Conservation (phyloP, 345 rosid species). For the Jatropha curcas region DNA sequence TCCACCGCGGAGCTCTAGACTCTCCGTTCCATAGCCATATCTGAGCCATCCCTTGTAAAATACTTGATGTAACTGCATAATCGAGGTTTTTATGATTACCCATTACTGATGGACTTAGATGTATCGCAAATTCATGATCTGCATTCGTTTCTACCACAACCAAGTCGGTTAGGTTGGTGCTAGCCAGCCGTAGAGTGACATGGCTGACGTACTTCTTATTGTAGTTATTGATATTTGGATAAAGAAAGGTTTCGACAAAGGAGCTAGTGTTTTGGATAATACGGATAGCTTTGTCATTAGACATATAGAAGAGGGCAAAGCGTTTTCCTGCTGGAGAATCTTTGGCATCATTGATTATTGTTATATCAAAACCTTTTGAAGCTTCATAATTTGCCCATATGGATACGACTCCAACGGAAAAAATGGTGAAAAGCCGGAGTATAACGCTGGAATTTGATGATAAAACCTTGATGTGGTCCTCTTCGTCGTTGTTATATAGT, state of each 20-base stretch:
- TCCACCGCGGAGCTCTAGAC: slow-evolving; percentile 44
- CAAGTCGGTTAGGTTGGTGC: background rate
- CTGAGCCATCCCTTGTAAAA: slow-evolving; percentile 48
- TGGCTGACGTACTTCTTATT: slow-evolving; percentile 29
- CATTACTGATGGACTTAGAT: slow-evolving; percentile 38
- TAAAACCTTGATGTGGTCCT: background rate
- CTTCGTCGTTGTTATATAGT: background rate
- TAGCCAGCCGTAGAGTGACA: slow-evolving; percentile 38
- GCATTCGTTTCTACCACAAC: slow-evolving; percentile 21
- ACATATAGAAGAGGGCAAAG: slow-evolving; percentile 48
- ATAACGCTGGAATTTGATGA: slow-evolving; percentile 18
- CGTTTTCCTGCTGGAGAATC: slow-evolving; percentile 18
- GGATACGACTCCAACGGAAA: slow-evolving; percentile 46
- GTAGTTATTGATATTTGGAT: slow-evolving; percentile 12
- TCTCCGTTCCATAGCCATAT: slow-evolving; percentile 51
- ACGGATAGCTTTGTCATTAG: slow-evolving; percentile 55
- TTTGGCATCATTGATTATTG: slow-evolving; percentile 40
- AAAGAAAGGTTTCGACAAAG: slow-evolving; percentile 46
- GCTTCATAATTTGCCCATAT: slow-evolving; percentile 61
- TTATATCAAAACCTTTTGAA: slow-evolving; percentile 49
- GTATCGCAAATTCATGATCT: slow-evolving; percentile 38
- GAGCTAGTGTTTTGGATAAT: slow-evolving; percentile 42
- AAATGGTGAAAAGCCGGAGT: slow-evolving; percentile 36
- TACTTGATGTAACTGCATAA: slow-evolving; percentile 23
- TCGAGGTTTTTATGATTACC: slow-evolving; percentile 6